phyloP scores from a whole-genome alignment of 2,329 filamentous ascomycete genomes.

The Elsinoe fawcettii region DNA sequence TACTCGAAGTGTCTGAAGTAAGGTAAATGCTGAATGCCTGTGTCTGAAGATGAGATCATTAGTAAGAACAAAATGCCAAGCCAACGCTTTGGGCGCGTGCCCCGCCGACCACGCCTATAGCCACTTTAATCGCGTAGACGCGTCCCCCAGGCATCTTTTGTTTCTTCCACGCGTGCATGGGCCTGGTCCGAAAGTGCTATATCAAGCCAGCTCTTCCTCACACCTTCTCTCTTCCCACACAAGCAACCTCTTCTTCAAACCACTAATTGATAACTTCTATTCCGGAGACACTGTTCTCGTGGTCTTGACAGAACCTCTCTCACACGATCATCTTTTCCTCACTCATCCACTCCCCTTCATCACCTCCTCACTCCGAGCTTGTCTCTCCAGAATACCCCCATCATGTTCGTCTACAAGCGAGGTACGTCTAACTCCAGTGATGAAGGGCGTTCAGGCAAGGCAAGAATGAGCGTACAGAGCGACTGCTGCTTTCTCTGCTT shows the following conservation, averaged over 20 bases:
- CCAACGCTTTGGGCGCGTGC: too few species aligned
- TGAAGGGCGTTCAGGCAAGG: slow-evolving; percentile 1
- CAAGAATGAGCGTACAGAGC: neutral
- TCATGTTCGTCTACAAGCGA: slow-evolving; percentile 58
- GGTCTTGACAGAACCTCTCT: slow-evolving; percentile 12
- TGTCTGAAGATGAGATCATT: too few species aligned
- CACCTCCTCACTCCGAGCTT: slow-evolving; percentile 16
- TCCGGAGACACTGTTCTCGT: slow-evolving; percentile 14
- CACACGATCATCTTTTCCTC: slow-evolving; percentile 10
- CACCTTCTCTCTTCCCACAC: slow-evolving; percentile 13
- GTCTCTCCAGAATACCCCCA: slow-evolving; percentile 25
- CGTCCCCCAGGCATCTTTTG: slow-evolving; percentile 1
- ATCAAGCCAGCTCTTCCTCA: slow-evolving; percentile 4
- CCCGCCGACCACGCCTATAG: neutral
- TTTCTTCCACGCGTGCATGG: neutral
- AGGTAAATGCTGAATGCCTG: too few species aligned
- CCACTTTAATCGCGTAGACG: neutral
- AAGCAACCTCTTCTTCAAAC: slow-evolving; percentile 9
- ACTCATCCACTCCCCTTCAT: slow-evolving; percentile 14
- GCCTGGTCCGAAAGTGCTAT: slow-evolving; percentile 5
- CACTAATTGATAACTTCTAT: slow-evolving; percentile 12
- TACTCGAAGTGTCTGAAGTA: too few species aligned
- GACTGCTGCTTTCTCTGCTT: neutral
- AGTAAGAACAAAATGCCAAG: too few species aligned
- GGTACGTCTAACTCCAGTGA: slow-evolving; percentile 36